A percentile compares a stretch with the other conserved stretches of the same genome.
These are phyloP conservation scores for Sugiyamaella pinicola DNA, from an alignment of 1,139 yeast genomes.

Conservation along the genomic window DNA sequence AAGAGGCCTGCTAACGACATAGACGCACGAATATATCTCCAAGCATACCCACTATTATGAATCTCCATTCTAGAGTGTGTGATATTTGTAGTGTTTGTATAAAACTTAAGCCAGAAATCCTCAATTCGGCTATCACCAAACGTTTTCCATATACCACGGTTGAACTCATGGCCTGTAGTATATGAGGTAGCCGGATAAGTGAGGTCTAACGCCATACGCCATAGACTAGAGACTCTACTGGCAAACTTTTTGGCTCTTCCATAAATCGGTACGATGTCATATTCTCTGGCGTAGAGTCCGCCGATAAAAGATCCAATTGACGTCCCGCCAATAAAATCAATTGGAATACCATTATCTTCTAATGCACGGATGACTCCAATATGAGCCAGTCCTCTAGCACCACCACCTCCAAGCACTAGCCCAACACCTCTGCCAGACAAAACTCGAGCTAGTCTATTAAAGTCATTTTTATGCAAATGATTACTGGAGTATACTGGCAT, in stretches of 20 bases:
- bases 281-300: conserved; percentile 89
- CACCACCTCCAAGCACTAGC: conserved; percentile 94
- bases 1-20: conserved; percentile 94
- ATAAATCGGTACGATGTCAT: conserved; percentile 85
- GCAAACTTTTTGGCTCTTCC: conserved; percentile 89
- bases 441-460: conserved; percentile 82
- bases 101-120: conserved; percentile 91
- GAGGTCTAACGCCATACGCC: conserved; percentile 82
- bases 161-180: conserved; percentile 95
- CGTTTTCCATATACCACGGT: conserved; percentile 93
- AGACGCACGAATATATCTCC: conserved; percentile 94
- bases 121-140: conserved; percentile 92
- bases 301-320: conserved; percentile 96
- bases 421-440: conserved; percentile 94
- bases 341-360: conserved; percentile 92
- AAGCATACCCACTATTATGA: conserved; percentile 87
- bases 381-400: conserved; percentile 93
- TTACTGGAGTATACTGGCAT: conserved; percentile 48
- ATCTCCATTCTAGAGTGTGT: conserved; percentile 95
- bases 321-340: conserved; percentile 93
- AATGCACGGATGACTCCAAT: conserved; percentile 88
- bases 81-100: conserved; percentile 91
- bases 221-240: conserved; percentile 74
- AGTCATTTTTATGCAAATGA: conserved; percentile 77
- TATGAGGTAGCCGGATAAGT: conserved; percentile 94